phyloP scores from a whole-genome alignment of 495 filamentous ascomycete genomes.

The Cercophora samala region DNA sequence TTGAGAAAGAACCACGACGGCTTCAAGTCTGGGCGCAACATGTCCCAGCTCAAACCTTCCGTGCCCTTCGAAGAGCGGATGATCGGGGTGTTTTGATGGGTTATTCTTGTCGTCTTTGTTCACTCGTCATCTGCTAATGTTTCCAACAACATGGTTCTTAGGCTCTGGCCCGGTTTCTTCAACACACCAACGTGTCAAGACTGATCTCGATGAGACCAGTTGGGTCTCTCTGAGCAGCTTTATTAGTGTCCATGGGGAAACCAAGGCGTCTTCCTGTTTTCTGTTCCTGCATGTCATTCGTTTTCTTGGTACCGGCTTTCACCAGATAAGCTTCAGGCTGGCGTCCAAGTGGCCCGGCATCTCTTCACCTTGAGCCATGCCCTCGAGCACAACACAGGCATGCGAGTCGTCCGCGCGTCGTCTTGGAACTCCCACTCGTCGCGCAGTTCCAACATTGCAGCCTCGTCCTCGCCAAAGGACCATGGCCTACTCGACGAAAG shows the following conservation, averaged over 20 bases:
- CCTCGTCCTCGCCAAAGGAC: background rate
- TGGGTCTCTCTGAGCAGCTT: background rate
- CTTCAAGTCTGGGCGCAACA: background rate
- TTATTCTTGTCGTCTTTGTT: background rate
- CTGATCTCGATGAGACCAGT: background rate
- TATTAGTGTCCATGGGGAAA: background rate
- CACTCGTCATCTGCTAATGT: background rate
- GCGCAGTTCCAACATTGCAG: background rate
- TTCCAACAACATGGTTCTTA: background rate
- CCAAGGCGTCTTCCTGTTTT: background rate
- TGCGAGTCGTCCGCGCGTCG: conserved; percentile 6
- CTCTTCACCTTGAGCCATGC: conserved; percentile 4
- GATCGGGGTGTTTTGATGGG: background rate
- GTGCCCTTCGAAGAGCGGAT: background rate
- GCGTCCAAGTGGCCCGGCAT: background rate
- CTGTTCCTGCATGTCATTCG: background rate
- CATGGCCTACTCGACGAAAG: conserved; percentile 4
- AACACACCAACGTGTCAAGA: background rate
- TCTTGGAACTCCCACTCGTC: background rate
- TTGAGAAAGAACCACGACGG: background rate
- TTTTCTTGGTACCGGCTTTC: background rate
- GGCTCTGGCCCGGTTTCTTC: background rate
- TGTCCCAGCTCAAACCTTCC: background rate
- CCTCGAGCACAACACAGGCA: background rate
- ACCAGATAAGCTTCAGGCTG: background rate